Evolutionary conservation across 2,329 filamentous ascomycete species (phyloP), one percentile per base, ranked within the genome.

Genomic region (Aureobasidium melanogenum): DNA sequence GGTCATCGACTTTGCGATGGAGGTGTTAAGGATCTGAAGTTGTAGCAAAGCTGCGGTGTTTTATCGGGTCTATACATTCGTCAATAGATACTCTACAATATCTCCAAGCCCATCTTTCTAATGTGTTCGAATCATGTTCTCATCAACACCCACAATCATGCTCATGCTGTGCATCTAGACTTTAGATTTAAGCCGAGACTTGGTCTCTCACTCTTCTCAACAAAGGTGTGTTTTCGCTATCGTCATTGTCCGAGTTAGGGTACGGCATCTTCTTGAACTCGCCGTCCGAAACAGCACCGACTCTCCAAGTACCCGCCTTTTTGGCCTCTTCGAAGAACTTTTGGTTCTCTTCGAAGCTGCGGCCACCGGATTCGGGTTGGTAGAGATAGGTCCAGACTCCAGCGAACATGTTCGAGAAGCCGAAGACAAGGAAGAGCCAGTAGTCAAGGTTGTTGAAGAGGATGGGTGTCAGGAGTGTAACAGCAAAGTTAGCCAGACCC

Each of bases 311-410:
- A 4, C 76, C 75, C 2, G 76, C 75, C 48, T 82, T 74, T 47
- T 71, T 73, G 2, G 83, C 82, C 62, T 73, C 76, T 56, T 76
- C 73, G 66, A 85, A 85, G 70, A 84, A 85, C 58, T 78, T 73
- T 68, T 83, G 80, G 64, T 85, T 85, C 66, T 84, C 82, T 63
- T 84, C 82, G 63, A 85, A 85, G 52, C 77, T 80, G 28, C 84
- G 68, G 0, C 82, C 81, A 0, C 83, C 83, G 15, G 76, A 82
- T 69, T 85, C 83, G 0, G 82, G 83, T 8, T 73, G 69, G 61
- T 77, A 79, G 0, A 79, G 63, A 66, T 76, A 84, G 0, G 82
- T 84, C 79, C 79, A 82, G 28, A 77, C 66, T 0, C 81, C 82
- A 0, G 82, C 82, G 46, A 84, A 69, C 0, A 76, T 71, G 64